Evolutionary conservation across 345 rosid genomes (phyloP).

Genomic region (Hibiscus syriacus): DNA sequence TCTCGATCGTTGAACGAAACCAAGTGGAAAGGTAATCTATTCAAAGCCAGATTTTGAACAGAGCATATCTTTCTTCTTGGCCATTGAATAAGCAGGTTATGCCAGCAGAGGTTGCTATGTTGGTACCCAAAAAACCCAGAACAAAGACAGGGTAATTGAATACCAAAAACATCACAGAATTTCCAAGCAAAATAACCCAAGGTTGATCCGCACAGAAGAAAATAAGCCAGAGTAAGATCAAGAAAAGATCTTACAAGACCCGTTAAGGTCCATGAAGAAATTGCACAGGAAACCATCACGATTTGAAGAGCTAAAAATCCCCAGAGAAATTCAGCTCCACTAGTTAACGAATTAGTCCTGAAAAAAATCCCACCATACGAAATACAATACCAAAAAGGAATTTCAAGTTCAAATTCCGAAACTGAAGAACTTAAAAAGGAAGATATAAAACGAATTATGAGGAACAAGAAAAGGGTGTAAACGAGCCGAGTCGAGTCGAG

Average conservation of each 20-base stretch:
- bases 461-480: no score
- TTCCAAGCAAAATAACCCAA: no score
- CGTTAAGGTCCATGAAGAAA: no score
- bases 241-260: no score
- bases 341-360: background rate
- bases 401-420: background rate
- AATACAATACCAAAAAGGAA: background rate
- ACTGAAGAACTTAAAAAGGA: background rate
- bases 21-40: no score
- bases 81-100: no score
- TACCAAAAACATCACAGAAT: conserved; percentile 19
- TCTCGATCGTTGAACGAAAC: conserved; percentile 30
- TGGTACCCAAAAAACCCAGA: no score
- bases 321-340: background rate
- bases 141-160: background rate
- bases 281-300: conserved; percentile 26
- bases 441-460: background rate
- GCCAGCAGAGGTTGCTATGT: no score
- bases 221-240: no score
- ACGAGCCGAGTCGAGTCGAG: no score
- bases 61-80: conserved; percentile 39
- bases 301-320: conserved; percentile 4
- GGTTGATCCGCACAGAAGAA: no score
- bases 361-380: conserved; percentile 12
- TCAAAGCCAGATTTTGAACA: conserved; percentile 38